Evolutionary conservation across 2,329 filamentous ascomycete species (phyloP).

Genomic region (Podosphaera leucotricha): DNA sequence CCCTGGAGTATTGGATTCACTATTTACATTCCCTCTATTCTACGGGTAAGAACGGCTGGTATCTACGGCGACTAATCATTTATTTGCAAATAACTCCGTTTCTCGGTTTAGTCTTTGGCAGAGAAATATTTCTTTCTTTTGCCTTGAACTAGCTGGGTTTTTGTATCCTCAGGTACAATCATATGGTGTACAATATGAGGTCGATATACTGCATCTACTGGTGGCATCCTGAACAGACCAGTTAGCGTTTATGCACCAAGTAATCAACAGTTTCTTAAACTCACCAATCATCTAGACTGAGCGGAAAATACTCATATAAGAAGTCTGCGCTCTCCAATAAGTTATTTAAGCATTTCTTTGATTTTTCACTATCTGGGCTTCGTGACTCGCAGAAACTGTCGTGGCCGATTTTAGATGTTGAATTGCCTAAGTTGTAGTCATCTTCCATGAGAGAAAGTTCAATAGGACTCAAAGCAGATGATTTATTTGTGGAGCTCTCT

Average conservation of each 20-base stretch:
- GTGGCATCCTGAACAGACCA: conserved; percentile 39
- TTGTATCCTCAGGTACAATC: conserved; percentile 42
- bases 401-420: not conserved
- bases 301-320: conserved; percentile 83
- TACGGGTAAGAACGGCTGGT: no score
- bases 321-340: conserved; percentile 57
- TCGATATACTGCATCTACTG: conserved; percentile 71
- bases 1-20: no score
- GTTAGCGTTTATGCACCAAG: not conserved
- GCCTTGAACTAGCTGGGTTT: conserved; percentile 40
- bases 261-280: conserved; percentile 7
- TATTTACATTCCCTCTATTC: no score
- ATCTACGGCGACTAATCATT: no score
- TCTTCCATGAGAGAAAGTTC: conserved; percentile 14
- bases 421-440: conserved; percentile 5
- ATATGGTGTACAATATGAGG: conserved; percentile 90
- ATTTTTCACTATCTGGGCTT: conserved; percentile 8
- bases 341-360: conserved; percentile 24
- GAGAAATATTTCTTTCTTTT: conserved; percentile 52
- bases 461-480: conserved; percentile 8
- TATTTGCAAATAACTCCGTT: not conserved
- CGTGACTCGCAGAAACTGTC: conserved; percentile 1
- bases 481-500: conserved; percentile 2
- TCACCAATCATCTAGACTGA: conserved; percentile 71
- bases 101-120: conserved; percentile 23